Evolutionary conservation across 2,329 filamentous ascomycete species (phyloP).

Genomic region (Alternaria ventricosa): DNA sequence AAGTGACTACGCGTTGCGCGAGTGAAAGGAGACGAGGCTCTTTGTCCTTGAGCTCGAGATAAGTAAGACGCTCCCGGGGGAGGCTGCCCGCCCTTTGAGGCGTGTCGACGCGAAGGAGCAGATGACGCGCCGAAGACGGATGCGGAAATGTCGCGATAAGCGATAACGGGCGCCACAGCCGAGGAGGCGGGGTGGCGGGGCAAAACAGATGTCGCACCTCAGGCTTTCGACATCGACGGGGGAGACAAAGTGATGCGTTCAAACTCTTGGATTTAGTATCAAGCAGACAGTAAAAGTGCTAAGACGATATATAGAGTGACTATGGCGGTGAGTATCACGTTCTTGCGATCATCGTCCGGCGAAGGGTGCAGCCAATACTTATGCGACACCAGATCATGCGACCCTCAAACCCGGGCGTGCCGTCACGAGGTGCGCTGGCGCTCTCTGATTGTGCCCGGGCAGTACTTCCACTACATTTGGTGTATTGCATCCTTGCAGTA

Average conservation of each 20-base stretch:
- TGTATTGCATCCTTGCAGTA: not conserved
- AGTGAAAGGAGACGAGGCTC: not conserved
- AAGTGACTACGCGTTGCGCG: not conserved
- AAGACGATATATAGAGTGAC: not conserved
- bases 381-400: constrained; percentile 23
- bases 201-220: constrained; percentile 4
- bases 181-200: constrained; percentile 15
- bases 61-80: not conserved
- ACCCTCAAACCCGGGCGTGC: constrained; percentile 5
- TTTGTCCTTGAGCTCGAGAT: not conserved
- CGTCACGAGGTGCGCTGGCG: constrained; percentile 36
- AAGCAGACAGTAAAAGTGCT: not conserved
- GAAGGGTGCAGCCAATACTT: constrained; percentile 11
- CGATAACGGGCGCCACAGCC: constrained; percentile 34
- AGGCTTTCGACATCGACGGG: not conserved
- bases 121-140: constrained; percentile 30
- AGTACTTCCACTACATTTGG: not conserved
- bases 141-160: constrained; percentile 21
- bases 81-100: constrained; percentile 15
- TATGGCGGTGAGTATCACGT: not conserved
- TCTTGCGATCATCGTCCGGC: not conserved
- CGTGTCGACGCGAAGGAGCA: constrained; percentile 11
- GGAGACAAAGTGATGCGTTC: not conserved
- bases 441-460: constrained; percentile 13
- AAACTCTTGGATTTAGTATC: not conserved